phyloP scores from a whole-genome alignment of 306 rosid species.

The Clitoria ternatea region DNA sequence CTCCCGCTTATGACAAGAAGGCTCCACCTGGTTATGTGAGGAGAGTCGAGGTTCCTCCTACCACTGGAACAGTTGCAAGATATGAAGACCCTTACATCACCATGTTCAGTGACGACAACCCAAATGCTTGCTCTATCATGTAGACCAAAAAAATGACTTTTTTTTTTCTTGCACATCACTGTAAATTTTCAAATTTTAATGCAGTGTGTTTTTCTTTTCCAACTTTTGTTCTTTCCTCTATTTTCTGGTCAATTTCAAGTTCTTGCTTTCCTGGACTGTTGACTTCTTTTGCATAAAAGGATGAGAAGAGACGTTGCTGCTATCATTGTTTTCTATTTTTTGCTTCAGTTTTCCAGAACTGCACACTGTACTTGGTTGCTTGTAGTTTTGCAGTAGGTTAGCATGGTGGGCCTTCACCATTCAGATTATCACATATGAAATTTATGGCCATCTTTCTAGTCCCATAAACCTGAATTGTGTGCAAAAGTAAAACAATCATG shows the following conservation, averaged over 20 bases:
- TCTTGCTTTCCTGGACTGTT: slow-evolving; percentile 25
- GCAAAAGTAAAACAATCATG: slow-evolving; percentile 12
- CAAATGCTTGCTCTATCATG: slow-evolving; percentile 96
- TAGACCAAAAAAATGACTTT: slow-evolving; percentile 19
- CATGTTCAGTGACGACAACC: slow-evolving; percentile 98
- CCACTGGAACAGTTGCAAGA: slow-evolving; percentile 47
- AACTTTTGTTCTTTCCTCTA: neutral
- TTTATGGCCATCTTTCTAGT: slow-evolving; percentile 1
- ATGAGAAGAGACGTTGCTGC: slow-evolving; percentile 30
- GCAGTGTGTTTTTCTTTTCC: slow-evolving; percentile 20
- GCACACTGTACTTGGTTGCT: neutral
- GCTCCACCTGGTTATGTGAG: slow-evolving; percentile 98
- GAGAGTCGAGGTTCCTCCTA: slow-evolving; percentile 51
- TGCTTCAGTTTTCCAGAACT: slow-evolving; percentile 1
- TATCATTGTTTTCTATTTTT: slow-evolving; percentile 20
- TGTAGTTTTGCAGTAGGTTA: slow-evolving; percentile 17
- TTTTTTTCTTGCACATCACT: neutral
- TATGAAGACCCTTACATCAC: slow-evolving; percentile 79
- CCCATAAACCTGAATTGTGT: neutral
- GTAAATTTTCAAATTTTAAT: slow-evolving; percentile 45
- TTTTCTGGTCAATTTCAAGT: slow-evolving; percentile 2
- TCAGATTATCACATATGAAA: neutral
- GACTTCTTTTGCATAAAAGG: slow-evolving; percentile 28
- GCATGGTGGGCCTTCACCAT: slow-evolving; percentile 28
- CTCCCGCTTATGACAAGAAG: slow-evolving; percentile 84